Evolutionary conservation across 2,329 filamentous ascomycete species (phyloP), one percentile per base, ranked within the genome.

Genomic region (Elsinoe fawcettii): DNA sequence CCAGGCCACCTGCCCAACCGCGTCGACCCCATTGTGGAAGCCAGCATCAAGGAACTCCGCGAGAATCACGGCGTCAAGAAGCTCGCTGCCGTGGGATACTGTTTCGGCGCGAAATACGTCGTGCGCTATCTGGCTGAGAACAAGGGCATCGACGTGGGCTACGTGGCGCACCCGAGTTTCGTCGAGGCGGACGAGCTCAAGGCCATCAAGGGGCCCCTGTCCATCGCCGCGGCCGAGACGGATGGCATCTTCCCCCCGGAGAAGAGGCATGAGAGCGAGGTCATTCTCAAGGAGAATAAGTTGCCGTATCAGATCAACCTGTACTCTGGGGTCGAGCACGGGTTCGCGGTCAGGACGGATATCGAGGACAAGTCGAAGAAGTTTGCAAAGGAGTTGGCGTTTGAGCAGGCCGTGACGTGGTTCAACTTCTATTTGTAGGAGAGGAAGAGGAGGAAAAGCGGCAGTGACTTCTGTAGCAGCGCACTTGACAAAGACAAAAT

Each of bases 381-480:
- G 69, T 92, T 80, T 65, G 85, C 87, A 36, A 91, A 89, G 79
- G 87, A 95, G 73, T 82, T 86, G 72, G 88, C 89, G 4, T 93
- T 93, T 68, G 66, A 78, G 62, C 89, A 93, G 76, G 88, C 88
- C 34, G 77, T 90, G 54, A 69, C 76, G 55, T 95, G 89, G 89
- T 90, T 95, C 63, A 79, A 87, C 63, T 76, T 84, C 70, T 76
- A 69, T 55, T 27, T 58, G 47, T 47, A 47, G 41, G 18, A 32
- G 36, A 18, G 37, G 20, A 55, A 27, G 23, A 18, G 11, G 5
- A 16, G 3, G 27, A 5, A 5, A 22, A 30, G 27, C n/a, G n/a
- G 49, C 16, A 22, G 16, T 11, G 41, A 5, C 18, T 11, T 11
- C 16, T 14, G 51, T 54, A 8, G 9, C 11, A 5, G 34, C 22